Conservation (phyloP, 305 asterid genomes). For the Rubia balearica region DNA sequence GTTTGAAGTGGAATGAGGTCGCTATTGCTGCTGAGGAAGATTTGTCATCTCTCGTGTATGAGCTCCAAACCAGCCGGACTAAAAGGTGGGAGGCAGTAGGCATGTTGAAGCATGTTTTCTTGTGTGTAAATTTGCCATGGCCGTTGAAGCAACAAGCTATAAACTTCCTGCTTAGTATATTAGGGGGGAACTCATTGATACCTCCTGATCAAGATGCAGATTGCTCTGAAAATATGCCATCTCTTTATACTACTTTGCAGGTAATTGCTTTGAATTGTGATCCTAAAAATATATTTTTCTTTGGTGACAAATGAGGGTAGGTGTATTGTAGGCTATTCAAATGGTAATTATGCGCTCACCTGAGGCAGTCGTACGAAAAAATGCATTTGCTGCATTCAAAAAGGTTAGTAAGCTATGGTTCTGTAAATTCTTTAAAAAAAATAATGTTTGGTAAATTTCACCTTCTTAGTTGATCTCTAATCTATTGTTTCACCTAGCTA, state of each 20-base stretch:
- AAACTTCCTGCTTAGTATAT: slow-evolving; percentile 45
- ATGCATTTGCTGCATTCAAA: slow-evolving; percentile 56
- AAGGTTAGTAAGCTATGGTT: slow-evolving; percentile 35
- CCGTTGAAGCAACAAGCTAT: slow-evolving; percentile 53
- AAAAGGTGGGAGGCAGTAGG: slow-evolving; percentile 77
- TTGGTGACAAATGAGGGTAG: slow-evolving; percentile 10
- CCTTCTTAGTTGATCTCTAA: slow-evolving; percentile 5
- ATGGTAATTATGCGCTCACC: slow-evolving; percentile 73
- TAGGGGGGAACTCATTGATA: slow-evolving; percentile 43
- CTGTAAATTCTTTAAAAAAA: slow-evolving; percentile 18
- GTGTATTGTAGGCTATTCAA: slow-evolving; percentile 51
- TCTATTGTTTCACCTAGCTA: slow-evolving; percentile 15
- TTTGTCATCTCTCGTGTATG: slow-evolving; percentile 37
- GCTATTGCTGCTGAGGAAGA: slow-evolving; percentile 58
- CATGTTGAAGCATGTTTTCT: slow-evolving; percentile 56
- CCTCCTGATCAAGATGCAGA: slow-evolving; percentile 34
- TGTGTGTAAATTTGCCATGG: slow-evolving; percentile 47
- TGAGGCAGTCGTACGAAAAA: slow-evolving; percentile 49
- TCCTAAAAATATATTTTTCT: slow-evolving; percentile 5
- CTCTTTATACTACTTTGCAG: slow-evolving; percentile 61
- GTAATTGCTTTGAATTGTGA: slow-evolving; percentile 29
- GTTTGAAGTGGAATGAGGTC: slow-evolving; percentile 51
- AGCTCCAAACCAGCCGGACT: slow-evolving; percentile 54
- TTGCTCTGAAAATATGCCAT: slow-evolving; percentile 35
- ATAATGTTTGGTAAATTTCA: background rate